Conservation (phyloP, 352 stramenopile species). For the Phytophthora sp. region DNA sequence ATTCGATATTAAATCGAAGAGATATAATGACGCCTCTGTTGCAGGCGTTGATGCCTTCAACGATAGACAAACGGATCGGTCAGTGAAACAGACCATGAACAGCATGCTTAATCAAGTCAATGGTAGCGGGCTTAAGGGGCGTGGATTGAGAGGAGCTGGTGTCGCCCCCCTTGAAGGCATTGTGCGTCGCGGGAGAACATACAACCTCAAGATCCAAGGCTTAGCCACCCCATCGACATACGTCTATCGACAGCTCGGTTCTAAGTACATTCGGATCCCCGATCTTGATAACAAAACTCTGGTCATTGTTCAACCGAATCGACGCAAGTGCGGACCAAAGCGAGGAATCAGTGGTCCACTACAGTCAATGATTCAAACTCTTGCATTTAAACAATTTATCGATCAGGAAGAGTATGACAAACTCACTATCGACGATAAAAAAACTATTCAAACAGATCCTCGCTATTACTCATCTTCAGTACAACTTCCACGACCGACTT, state of each 20-base stretch:
- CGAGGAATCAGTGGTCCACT: constrained; percentile 7
- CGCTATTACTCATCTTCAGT: background rate
- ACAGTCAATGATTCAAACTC: background rate
- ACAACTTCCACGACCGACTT: background rate
- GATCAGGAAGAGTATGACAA: background rate
- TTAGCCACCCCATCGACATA: background rate
- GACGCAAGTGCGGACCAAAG: constrained; percentile 5
- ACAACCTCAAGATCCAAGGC: constrained; percentile 29
- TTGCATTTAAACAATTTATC: background rate
- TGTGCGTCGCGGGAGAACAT: background rate
- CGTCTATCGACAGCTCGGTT: constrained; percentile 7
- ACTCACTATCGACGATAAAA: background rate
- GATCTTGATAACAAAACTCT: constrained; percentile 6
- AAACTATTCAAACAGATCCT: background rate
- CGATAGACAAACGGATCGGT: too few species aligned
- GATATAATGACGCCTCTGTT: background rate
- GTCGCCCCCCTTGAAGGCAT: background rate
- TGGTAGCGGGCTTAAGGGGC: background rate
- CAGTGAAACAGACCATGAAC: too few species aligned
- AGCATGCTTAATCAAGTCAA: too few species aligned
- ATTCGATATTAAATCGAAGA: background rate
- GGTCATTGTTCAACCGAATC: constrained; percentile 7
- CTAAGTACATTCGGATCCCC: constrained; percentile 18
- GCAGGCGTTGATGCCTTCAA: too few species aligned
- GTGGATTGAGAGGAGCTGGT: background rate